phyloP scores from a whole-genome alignment of 2,329 filamentous ascomycete species.

The Grosmannia huntii region DNA sequence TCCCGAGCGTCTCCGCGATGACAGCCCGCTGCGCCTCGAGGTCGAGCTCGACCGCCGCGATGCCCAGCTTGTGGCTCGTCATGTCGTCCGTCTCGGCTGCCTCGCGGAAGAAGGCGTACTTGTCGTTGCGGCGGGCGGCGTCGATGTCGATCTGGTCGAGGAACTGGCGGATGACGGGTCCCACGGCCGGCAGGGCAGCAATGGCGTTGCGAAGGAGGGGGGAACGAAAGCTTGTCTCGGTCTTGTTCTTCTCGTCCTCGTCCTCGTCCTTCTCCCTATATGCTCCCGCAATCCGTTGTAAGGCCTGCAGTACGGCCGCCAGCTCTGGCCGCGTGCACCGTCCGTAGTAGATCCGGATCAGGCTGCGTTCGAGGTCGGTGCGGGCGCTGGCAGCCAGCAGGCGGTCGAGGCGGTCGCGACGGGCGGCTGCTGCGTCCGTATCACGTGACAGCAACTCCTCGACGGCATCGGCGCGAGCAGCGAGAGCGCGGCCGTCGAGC shows the following conservation, averaged over 20 bases:
- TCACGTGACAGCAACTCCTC: constrained; percentile 59
- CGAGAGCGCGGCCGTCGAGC: constrained; percentile 59
- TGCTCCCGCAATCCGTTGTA: constrained; percentile 76
- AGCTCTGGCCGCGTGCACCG: constrained; percentile 88
- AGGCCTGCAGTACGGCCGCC: constrained; percentile 67
- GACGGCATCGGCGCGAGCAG: constrained; percentile 71
- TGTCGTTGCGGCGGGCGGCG: constrained; percentile 77
- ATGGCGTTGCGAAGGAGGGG: constrained; percentile 58
- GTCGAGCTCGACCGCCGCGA: constrained; percentile 83
- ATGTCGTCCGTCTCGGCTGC: constrained; percentile 81
- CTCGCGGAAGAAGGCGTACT: constrained; percentile 86
- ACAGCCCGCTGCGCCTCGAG: constrained; percentile 62
- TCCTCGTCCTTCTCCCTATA: constrained; percentile 23
- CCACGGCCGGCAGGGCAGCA: constrained; percentile 61
- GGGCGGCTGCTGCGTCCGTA: constrained; percentile 26
- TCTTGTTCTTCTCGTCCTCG: constrained; percentile 8
- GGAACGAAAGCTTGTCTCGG: constrained; percentile 64
- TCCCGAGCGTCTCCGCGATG: constrained; percentile 61
- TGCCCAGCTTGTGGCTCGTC: constrained; percentile 76
- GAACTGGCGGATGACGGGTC: constrained; percentile 57
- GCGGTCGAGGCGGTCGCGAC: constrained; percentile 61
- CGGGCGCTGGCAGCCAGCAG: constrained; percentile 59
- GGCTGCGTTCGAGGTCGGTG: constrained; percentile 78
- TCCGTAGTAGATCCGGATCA: constrained; percentile 94
- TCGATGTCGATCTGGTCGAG: constrained; percentile 76